A percentile compares a stretch with the other conserved stretches of the same genome.
Evolutionary conservation across 371 early-diverging fungal species (phyloP).

Genomic region (Mortierella polycephala): DNA sequence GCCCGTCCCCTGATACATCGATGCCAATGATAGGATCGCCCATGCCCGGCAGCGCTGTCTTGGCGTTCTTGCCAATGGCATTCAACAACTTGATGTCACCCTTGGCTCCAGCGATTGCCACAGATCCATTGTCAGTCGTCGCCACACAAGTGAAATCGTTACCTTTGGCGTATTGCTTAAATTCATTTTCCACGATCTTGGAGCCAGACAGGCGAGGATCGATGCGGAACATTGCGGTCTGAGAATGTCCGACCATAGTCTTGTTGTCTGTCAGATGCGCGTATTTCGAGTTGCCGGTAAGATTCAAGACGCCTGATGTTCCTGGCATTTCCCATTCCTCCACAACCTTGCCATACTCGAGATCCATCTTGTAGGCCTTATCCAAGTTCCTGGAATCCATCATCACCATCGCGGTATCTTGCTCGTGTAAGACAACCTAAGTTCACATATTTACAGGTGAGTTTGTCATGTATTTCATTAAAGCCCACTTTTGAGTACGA

Average conservation of each 20-base stretch:
- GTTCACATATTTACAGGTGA: neutral
- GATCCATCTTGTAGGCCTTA: slow-evolving; percentile 88
- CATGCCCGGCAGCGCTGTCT: slow-evolving; percentile 88
- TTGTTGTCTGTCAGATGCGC: slow-evolving; percentile 75
- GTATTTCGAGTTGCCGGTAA: slow-evolving; percentile 83
- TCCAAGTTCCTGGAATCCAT: slow-evolving; percentile 72
- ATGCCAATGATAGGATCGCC: slow-evolving; percentile 91
- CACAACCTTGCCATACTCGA: slow-evolving; percentile 91
- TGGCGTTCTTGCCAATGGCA: slow-evolving; percentile 83
- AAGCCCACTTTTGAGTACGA: neutral
- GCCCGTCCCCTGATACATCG: slow-evolving; percentile 91
- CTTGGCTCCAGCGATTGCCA: slow-evolving; percentile 88
- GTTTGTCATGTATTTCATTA: neutral
- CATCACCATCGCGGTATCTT: slow-evolving; percentile 80
- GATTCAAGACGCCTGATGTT: slow-evolving; percentile 56
- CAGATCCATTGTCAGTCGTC: slow-evolving; percentile 82
- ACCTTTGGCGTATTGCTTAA: slow-evolving; percentile 76
- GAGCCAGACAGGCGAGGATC: slow-evolving; percentile 86
- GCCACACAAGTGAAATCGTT: slow-evolving; percentile 78
- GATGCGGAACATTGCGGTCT: slow-evolving; percentile 86
- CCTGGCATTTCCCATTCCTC: slow-evolving; percentile 87
- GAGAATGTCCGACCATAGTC: slow-evolving; percentile 85
- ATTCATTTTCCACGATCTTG: slow-evolving; percentile 72
- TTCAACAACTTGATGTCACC: slow-evolving; percentile 94
- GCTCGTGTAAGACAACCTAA: slow-evolving; percentile 81